Conservation (phyloP, 257 asterid species). For the Echium plantagineum region DNA sequence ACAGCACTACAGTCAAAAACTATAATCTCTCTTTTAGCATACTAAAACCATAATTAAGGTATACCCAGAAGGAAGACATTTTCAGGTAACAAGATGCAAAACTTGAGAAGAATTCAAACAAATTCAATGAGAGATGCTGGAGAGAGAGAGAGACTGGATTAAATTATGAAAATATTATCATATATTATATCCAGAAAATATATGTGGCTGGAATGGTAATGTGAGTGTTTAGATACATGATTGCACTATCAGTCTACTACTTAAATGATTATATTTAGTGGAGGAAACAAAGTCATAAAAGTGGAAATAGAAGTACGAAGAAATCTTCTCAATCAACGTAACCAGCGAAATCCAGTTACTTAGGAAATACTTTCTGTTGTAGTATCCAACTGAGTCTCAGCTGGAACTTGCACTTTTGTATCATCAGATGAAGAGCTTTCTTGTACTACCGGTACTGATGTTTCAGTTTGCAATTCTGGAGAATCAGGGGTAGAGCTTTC, state of each 20-base stretch:
- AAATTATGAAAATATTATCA: too few relatives aligned
- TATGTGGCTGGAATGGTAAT: background rate
- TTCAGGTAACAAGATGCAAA: too few relatives aligned
- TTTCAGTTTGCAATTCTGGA: constrained; percentile 23
- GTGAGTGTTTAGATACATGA: background rate
- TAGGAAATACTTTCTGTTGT: background rate
- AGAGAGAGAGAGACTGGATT: too few relatives aligned
- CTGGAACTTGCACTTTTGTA: constrained; percentile 19
- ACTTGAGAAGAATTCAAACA: too few relatives aligned
- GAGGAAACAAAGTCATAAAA: background rate
- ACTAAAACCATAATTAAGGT: too few relatives aligned
- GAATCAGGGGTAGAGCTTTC: constrained; percentile 29
- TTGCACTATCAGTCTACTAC: background rate
- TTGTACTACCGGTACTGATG: background rate
- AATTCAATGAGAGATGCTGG: too few relatives aligned
- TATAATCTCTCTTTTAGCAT: too few relatives aligned
- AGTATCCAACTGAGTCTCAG: constrained; percentile 4
- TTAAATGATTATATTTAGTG: background rate
- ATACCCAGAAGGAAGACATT: too few relatives aligned
- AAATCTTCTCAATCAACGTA: background rate
- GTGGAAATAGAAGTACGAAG: background rate
- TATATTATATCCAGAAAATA: too few relatives aligned
- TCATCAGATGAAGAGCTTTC: constrained; percentile 29
- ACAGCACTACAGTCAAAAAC: too few relatives aligned
- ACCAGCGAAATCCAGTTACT: background rate